phyloP scores from a whole-genome alignment of 2,329 filamentous ascomycete genomes.

The Fusarium sacchari region DNA sequence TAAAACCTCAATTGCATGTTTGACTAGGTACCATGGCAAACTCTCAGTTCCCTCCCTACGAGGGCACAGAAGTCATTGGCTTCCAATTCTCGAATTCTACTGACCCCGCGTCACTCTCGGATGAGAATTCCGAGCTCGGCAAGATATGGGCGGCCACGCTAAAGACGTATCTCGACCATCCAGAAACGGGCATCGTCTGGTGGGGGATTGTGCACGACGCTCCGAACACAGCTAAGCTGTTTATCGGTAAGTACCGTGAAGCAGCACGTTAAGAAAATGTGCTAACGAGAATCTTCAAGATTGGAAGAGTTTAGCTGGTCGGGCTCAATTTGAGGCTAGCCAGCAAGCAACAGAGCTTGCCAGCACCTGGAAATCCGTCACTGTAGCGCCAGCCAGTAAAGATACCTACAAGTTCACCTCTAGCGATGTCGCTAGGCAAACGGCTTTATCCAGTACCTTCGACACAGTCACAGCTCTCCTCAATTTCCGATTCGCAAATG shows the following conservation, averaged over 20 bases:
- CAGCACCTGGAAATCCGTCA: background rate
- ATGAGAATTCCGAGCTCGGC: background rate
- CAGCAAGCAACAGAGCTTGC: background rate
- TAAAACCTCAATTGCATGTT: background rate
- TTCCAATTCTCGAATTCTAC: background rate
- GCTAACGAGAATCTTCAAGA: background rate
- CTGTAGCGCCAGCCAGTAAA: background rate
- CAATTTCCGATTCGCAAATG: background rate
- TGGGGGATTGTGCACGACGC: conserved; percentile 7
- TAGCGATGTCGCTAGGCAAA: background rate
- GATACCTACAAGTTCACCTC: background rate
- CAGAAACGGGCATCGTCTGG: conserved; percentile 17
- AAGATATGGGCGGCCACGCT: conserved; percentile 16
- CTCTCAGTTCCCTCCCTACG: background rate
- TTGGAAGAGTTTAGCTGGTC: background rate
- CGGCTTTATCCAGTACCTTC: background rate
- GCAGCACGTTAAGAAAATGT: background rate
- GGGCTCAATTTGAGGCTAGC: background rate
- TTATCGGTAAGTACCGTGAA: background rate
- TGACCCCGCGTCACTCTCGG: background rate
- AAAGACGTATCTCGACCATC: conserved; percentile 5
- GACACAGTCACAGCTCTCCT: background rate
- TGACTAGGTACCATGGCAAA: background rate
- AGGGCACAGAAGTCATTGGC: background rate
- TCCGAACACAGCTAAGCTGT: conserved; percentile 4